Percentiles rank a stretch among this genome's conserved stretches.
phyloP scores from a whole-genome alignment of 345 rosid genomes.

The Hypericum androsaemum region DNA sequence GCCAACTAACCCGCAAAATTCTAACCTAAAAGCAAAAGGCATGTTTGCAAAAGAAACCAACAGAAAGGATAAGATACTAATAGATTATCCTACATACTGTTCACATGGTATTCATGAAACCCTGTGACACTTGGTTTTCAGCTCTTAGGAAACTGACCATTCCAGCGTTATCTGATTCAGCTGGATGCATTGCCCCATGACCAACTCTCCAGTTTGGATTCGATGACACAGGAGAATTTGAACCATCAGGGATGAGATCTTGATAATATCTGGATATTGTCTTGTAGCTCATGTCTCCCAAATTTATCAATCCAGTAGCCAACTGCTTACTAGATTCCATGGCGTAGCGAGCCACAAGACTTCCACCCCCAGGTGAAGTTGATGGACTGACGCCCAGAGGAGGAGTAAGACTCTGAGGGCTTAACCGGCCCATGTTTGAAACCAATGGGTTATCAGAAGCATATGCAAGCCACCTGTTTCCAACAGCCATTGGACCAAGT shows the following conservation, averaged over 20 bases:
- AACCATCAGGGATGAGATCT: constrained; percentile 69
- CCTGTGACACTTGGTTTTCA: constrained; percentile 2
- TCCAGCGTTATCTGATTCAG: constrained; percentile 77
- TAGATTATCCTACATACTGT: too few species aligned
- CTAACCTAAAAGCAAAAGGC: too few species aligned
- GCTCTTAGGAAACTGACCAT: constrained; percentile 52
- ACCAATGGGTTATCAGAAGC: constrained; percentile 73
- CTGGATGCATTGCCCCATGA: constrained; percentile 41
- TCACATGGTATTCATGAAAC: too few species aligned
- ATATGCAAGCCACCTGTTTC: constrained; percentile 96
- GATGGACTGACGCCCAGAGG: constrained; percentile 94
- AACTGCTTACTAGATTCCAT: constrained; percentile 94
- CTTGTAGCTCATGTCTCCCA: constrained; percentile 88
- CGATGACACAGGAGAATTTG: constrained; percentile 61
- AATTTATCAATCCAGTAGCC: constrained; percentile 71
- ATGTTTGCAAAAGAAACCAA: too few species aligned
- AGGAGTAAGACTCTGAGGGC: constrained; percentile 90
- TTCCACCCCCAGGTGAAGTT: constrained; percentile 80
- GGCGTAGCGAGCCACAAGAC: constrained; percentile 84
- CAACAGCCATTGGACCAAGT: constrained; percentile 97
- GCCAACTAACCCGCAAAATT: too few species aligned
- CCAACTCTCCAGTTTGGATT: constrained; percentile 77
- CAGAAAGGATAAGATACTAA: too few species aligned
- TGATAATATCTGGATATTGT: constrained; percentile 77
- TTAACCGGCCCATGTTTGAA: constrained; percentile 68